Base-by-base conservation (phyloP, 371 early-diverging fungal genomes). In the Mucor saturninus region DNA sequence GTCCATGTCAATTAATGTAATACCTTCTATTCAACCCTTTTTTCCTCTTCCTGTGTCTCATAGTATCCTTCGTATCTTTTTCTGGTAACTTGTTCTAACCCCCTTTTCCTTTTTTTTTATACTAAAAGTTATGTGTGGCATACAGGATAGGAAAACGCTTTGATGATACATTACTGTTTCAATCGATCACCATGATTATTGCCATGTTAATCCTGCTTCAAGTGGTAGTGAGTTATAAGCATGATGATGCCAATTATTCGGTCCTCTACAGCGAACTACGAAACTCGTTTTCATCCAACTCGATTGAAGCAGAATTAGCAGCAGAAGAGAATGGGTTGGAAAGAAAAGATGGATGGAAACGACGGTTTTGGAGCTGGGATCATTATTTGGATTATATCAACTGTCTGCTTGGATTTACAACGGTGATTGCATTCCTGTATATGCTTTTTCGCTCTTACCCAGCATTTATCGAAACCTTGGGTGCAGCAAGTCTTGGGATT, bases 121-220 rank as follows among this genome's bases (percentile, higher is more conserved):
- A 61, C 35, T 35, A 42, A 42, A 28, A 53, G 28, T 30, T 21
- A 21, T 21, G 21, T 21, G 21, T 21, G 21, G 21, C 21, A 21
- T 21, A 21, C 58, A 80, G 82, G 81, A 57, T 83, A 50, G 82
- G 85, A 32, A 75, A 78, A 65, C 77, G 83, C 43, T 89, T 89
- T 67, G 89, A 86, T 42, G 62, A 57, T 0, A 82, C 84, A 9
- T 62, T 86, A n/a, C 61, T 89, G 4, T 73, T 78, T 54, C 89
- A 89, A 60, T 85, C 86, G 3, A 76, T 86, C 29, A 61, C 83
- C 2, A 89, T 89, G 87, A 84, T 86, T 13, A 32, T 76, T 7
- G 74, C 83, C 3, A 87, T 87, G 62, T 61, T 87, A 46, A 63
- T 83, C 14, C 55, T 89, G 31, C 66, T 87, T 32, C 78, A 89